Base-by-base conservation (phyloP, 2,329 filamentous ascomycete species). In the Phialemoniopsis sp. region DNA sequence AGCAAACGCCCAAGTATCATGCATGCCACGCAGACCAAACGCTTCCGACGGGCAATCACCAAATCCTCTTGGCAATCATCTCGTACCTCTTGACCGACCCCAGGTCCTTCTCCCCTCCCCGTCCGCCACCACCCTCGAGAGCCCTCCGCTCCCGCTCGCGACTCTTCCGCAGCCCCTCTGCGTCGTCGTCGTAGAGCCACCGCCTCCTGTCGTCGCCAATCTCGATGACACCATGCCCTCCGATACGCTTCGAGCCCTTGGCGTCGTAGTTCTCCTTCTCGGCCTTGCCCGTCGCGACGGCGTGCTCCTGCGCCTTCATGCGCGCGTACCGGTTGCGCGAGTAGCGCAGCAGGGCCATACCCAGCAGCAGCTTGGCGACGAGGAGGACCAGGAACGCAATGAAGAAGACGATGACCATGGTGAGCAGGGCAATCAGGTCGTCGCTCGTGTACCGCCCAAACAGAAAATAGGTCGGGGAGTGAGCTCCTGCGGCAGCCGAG, bases 1-100 rank as follows among this genome's bases (percentile, higher is more conserved):
- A 26, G n/a, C n/a, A n/a, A n/a, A n/a, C n/a, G n/a, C n/a, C n/a
- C n/a, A n/a, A n/a, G n/a, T n/a, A n/a, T n/a, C n/a, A n/a, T n/a
- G n/a, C n/a, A n/a, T n/a, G n/a, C 21, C 21, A 26, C 10, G 21
- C 21, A 26, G 21, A 6, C 6, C 21, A 26, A 26, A 26, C 21
- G 21, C 21, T 10, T n/a, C n/a, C n/a, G n/a, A n/a, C n/a, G n/a
- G n/a, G n/a, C 15, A 5, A 18, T 31, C 42, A 97, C 93, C 93
- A 98, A 52, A 98, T 98, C 58, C 93, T 77, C 73, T 96, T 97
- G 1, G 89, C 88, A 52, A 89, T 84, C 93, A 97, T 96, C 57
- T 89, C 89, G 66, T 96, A 98, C 52, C 93, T 75, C 51, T 73
- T 80, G 46, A 81, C 88, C 58, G 67, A 80, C 54, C 73, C 85